phyloP scores from a whole-genome alignment of 768 basidiomycete genomes.

The Boletales sp. region DNA sequence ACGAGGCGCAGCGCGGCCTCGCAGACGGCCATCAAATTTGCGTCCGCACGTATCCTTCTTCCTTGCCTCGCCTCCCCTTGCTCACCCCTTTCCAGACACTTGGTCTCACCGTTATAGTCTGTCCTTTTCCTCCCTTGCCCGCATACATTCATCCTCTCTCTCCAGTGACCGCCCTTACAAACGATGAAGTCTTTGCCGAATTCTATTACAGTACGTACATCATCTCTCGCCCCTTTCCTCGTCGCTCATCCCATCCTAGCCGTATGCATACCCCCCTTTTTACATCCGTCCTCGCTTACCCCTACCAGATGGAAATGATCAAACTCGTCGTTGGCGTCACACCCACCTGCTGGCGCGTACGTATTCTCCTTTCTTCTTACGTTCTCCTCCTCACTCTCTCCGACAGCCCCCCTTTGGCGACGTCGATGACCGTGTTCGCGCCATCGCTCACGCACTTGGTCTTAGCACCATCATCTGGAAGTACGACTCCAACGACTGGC shows the following conservation, averaged over 20 bases:
- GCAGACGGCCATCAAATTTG: slow-evolving; percentile 61
- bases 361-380: slow-evolving; percentile 9
- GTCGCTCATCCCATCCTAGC: slow-evolving; percentile 16
- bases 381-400: neutral
- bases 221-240: neutral
- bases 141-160: neutral
- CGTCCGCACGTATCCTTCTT: slow-evolving; percentile 43
- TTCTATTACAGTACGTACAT: slow-evolving; percentile 61
- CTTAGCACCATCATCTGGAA: slow-evolving; percentile 73
- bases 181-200: slow-evolving; percentile 70
- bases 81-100: slow-evolving; percentile 20
- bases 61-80: too few relatives aligned
- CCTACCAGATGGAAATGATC: slow-evolving; percentile 44
- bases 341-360: slow-evolving; percentile 58
- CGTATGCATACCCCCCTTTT: slow-evolving; percentile 10
- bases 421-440: slow-evolving; percentile 72
- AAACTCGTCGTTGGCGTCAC: slow-evolving; percentile 55
- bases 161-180: slow-evolving; percentile 56
- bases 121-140: slow-evolving; percentile 3
- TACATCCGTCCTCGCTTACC: neutral
- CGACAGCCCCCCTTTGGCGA: slow-evolving; percentile 61
- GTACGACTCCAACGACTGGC: slow-evolving; percentile 73
- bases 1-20: slow-evolving; percentile 51
- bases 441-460: slow-evolving; percentile 63
- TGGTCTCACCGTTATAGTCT: slow-evolving; percentile 45